Evolutionary conservation across 108 stramenopile genomes (phyloP).

Genomic region (Cyclotella kingstonii): DNA sequence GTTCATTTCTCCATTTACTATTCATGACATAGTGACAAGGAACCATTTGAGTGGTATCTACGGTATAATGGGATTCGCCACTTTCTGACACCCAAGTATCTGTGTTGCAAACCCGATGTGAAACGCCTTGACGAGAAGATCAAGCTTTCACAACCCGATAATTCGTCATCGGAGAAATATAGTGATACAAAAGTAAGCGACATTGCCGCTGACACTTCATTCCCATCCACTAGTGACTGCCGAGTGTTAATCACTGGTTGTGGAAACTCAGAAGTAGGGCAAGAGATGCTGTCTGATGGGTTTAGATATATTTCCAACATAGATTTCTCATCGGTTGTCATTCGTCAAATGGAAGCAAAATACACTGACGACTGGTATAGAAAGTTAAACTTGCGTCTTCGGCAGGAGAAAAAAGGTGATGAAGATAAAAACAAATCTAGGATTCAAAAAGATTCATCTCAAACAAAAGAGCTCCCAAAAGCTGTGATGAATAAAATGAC

Average conservation of each 20-base stretch:
- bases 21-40: constrained; percentile 32
- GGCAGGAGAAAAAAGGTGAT: constrained; percentile 11
- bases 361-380: constrained; percentile 40
- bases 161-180: not conserved
- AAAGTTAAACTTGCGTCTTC: not conserved
- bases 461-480: not conserved
- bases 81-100: constrained; percentile 33
- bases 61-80: constrained; percentile 29
- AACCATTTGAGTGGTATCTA: constrained; percentile 48
- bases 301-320: constrained; percentile 57
- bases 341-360: constrained; percentile 54
- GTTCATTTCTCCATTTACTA: no score
- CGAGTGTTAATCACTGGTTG: constrained; percentile 43
- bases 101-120: not conserved
- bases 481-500: constrained; percentile 36
- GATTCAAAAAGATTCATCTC: not conserved
- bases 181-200: not conserved
- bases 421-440: not conserved
- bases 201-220: not conserved
- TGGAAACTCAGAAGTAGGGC: constrained; percentile 63
- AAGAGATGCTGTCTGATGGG: constrained; percentile 69
- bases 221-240: constrained; percentile 11
- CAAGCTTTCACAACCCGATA: not conserved
- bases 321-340: constrained; percentile 68
- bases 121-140: not conserved